Evolutionary conservation across 306 rosid species (phyloP).

Genomic region (Urtica urens): DNA sequence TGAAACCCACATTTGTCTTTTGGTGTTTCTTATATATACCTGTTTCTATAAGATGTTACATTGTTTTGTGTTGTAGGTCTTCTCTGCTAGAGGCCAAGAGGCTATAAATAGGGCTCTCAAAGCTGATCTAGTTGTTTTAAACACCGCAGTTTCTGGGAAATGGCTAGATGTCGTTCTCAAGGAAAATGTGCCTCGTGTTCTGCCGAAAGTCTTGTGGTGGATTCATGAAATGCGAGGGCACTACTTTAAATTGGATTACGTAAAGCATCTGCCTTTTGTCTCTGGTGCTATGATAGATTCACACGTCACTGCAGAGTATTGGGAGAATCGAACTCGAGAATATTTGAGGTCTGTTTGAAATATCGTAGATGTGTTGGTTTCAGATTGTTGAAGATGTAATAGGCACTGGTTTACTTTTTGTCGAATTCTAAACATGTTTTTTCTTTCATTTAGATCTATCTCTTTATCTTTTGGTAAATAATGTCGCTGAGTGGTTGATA

Average conservation of each 20-base stretch:
- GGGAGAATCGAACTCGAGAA: slow-evolving; percentile 81
- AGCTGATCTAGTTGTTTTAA: slow-evolving; percentile 78
- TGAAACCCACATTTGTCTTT: too few species aligned
- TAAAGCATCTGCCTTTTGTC: slow-evolving; percentile 90
- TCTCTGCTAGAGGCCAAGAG: slow-evolving; percentile 67
- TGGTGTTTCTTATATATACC: too few species aligned
- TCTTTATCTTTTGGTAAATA: neutral
- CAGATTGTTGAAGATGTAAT: neutral
- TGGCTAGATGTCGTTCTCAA: slow-evolving; percentile 82
- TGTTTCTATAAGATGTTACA: neutral
- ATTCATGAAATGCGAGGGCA: slow-evolving; percentile 98
- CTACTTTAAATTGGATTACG: slow-evolving; percentile 91
- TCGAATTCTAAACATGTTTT: too few species aligned
- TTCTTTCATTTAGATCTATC: neutral
- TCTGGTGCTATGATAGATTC: slow-evolving; percentile 99
- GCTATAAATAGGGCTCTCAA: slow-evolving; percentile 59
- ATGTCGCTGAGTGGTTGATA: neutral
- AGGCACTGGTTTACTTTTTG: too few species aligned
- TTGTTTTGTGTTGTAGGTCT: slow-evolving; percentile 29
- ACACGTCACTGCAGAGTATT: slow-evolving; percentile 75
- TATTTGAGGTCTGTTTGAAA: slow-evolving; percentile 49
- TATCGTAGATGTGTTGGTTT: neutral
- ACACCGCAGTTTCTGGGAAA: slow-evolving; percentile 96
- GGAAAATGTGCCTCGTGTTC: slow-evolving; percentile 59
- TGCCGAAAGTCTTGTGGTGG: slow-evolving; percentile 99